Evolutionary conservation across 1,139 yeast genomes (phyloP).

Genomic region (Waltiozyma sp.): DNA sequence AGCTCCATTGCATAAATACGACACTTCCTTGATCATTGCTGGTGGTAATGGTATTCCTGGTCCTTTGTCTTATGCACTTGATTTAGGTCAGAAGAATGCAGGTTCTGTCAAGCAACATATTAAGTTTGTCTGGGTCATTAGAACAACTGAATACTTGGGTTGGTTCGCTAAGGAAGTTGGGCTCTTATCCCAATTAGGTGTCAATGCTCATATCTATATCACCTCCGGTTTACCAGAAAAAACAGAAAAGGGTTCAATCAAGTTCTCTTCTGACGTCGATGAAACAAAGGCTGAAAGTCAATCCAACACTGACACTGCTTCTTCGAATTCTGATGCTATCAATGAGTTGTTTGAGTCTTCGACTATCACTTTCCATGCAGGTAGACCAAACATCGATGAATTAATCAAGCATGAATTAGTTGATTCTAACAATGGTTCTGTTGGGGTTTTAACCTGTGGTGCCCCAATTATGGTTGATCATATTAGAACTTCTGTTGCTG

Average conservation of each 20-base stretch:
- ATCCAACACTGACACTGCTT: not conserved
- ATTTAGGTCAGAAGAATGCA: slow-evolving; percentile 1
- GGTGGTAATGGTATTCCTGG: slow-evolving; percentile 72
- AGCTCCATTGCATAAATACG: slow-evolving; percentile 42
- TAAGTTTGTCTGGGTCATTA: not conserved
- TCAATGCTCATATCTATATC: not conserved
- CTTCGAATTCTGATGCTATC: not conserved
- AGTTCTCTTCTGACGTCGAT: too few relatives aligned
- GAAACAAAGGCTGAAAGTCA: not conserved
- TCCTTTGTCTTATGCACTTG: slow-evolving; percentile 23
- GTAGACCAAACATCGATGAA: slow-evolving; percentile 28
- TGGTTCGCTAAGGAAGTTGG: not conserved
- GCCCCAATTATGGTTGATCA: slow-evolving; percentile 41
- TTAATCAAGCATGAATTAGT: slow-evolving; percentile 23
- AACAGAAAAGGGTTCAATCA: too few relatives aligned
- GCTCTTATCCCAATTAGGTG: not conserved
- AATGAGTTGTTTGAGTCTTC: not conserved
- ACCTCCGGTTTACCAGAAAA: not conserved
- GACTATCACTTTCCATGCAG: slow-evolving; percentile 9
- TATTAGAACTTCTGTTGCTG: slow-evolving; percentile 27
- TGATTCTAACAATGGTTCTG: slow-evolving; percentile 21
- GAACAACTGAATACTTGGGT: not conserved
- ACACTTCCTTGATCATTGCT: slow-evolving; percentile 39
- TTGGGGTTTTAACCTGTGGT: slow-evolving; percentile 27
- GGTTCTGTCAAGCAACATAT: not conserved